phyloP scores from a whole-genome alignment of 2,329 filamentous ascomycete species.

The Nemania abortiva region DNA sequence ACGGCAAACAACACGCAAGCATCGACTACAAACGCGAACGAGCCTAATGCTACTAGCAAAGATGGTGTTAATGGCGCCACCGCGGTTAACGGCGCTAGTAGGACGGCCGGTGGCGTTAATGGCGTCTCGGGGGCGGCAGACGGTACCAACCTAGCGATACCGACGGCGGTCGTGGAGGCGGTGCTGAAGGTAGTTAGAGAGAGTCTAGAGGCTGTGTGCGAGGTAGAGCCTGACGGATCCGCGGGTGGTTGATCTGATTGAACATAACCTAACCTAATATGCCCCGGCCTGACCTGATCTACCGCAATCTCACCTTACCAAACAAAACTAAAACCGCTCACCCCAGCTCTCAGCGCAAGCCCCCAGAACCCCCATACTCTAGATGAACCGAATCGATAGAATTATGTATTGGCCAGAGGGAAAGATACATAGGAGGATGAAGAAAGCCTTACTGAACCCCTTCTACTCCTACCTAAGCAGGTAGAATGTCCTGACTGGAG shows the following conservation, averaged over 20 bases:
- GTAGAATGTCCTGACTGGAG: not conserved
- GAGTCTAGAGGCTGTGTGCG: constrained; percentile 65
- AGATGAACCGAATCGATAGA: constrained; percentile 3
- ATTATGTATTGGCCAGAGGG: not conserved
- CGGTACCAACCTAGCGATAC: constrained; percentile 64
- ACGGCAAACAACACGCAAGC: constrained; percentile 38
- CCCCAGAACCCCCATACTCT: not conserved
- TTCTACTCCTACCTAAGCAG: not conserved
- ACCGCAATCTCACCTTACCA: not conserved
- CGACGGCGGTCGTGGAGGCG: constrained; percentile 70
- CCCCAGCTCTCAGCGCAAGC: not conserved
- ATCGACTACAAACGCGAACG: constrained; percentile 28
- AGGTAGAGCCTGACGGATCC: constrained; percentile 52
- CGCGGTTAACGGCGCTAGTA: constrained; percentile 35
- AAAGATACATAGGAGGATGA: not conserved
- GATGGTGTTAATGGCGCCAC: constrained; percentile 32
- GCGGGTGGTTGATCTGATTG: constrained; percentile 36
- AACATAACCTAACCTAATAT: not conserved
- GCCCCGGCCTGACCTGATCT: not conserved
- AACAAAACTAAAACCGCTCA: not conserved
- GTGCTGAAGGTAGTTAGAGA: constrained; percentile 71
- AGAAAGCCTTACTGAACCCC: not conserved
- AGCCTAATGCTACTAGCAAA: constrained; percentile 38
- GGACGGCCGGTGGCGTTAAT: constrained; percentile 46
- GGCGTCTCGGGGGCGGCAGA: constrained; percentile 44